Base-by-base conservation (phyloP, 768 basidiomycete species). In the Solioccasus polychromus region DNA sequence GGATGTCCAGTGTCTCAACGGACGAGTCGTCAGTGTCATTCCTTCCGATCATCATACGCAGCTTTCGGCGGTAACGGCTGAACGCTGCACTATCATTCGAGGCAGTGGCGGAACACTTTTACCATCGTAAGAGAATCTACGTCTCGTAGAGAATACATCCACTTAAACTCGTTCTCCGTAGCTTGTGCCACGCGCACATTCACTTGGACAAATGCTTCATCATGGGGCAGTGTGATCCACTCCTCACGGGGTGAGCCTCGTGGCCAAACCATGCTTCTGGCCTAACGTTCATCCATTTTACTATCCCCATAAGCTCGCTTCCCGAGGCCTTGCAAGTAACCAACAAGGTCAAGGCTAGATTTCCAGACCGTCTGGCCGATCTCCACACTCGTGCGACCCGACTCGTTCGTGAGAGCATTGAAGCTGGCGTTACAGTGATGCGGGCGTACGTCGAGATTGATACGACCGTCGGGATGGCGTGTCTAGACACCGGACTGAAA, bases 171-270 rank as follows among this genome's bases (percentile, higher is more conserved):
- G 25, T 45, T 17, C 25, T 19, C 36, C 20, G n/a, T 40, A 72
- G 73, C 7, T 45, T 83, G 40, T 82, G 80, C 59, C 81, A 82
- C 62, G 73, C 78, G 17, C 80, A 83, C 54, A 76, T 85, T 53
- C 82, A 82, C 62, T 71, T 84, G 25, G 82, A 84, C 68, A 82
- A 85, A 63, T 83, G 79, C 63, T 82, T 82, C 59, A 76, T 85
- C 39, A 67, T 85, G 44, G 76, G 75, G 52, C 64, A 72, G 61
- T 81, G 79, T 50, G 72, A 71, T 41, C 63, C 71, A 18, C 71
- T 83, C 34, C 54, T 70, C 19, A 72, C 71, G 35, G 79, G 82
- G 81, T 82, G 63, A 42, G 72, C 54, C 12, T 19, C 30, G 18
- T n/a, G 23, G 23, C 18, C 8, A 14, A 26, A 35, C 18, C 22